Evolutionary conservation across 164 flowering plant species (phyloP).

Genomic region (Macadamia tetraphylla): DNA sequence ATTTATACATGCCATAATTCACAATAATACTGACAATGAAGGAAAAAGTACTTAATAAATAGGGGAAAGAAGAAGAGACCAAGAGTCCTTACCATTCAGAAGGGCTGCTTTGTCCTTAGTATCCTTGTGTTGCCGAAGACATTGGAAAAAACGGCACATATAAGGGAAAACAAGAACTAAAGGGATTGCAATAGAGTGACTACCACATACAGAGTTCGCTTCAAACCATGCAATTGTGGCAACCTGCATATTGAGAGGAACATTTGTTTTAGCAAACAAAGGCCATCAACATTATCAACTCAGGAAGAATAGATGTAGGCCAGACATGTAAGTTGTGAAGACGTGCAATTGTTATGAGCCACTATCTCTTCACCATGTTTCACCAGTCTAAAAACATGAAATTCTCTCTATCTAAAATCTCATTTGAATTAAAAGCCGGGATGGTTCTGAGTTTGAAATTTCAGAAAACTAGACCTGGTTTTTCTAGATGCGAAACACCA

Average conservation of each 20-base stretch:
- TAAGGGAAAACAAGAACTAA: slow-evolving; percentile 88
- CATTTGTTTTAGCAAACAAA: not conserved
- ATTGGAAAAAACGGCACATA: slow-evolving; percentile 80
- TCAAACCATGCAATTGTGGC: slow-evolving; percentile 99
- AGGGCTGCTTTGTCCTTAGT: slow-evolving; percentile 72
- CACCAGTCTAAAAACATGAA: not conserved
- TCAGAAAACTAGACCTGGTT: too few species aligned
- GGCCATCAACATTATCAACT: not conserved
- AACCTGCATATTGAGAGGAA: slow-evolving; percentile 42
- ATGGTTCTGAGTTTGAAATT: too few species aligned
- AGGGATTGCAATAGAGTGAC: slow-evolving; percentile 90
- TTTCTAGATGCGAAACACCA: too few species aligned
- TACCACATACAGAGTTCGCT: slow-evolving; percentile 97
- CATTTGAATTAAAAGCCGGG: too few species aligned
- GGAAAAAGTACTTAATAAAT: not conserved
- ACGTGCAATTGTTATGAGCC: not conserved
- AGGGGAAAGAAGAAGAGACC: not conserved
- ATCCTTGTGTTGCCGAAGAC: slow-evolving; percentile 91
- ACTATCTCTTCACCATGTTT: not conserved
- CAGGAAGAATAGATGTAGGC: not conserved
- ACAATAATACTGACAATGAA: not conserved
- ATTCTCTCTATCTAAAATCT: too few species aligned
- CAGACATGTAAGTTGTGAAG: not conserved
- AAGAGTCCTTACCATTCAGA: slow-evolving; percentile 55
- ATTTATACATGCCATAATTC: not conserved